phyloP scores from a whole-genome alignment of 352 stramenopile genomes.

The Phytophthora cajani region DNA sequence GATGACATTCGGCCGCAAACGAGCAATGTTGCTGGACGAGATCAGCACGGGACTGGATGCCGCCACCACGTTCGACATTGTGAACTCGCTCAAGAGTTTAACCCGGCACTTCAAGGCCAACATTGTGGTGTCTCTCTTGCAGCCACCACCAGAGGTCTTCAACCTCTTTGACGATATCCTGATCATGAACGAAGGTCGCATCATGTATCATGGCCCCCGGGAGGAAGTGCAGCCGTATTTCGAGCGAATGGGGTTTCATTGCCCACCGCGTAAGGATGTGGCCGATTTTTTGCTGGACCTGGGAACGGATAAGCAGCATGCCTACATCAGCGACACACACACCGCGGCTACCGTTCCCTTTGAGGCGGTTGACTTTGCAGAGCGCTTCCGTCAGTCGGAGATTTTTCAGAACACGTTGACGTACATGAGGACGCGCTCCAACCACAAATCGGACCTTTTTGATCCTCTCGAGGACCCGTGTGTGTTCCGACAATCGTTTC shows the following conservation, averaged over 20 bases:
- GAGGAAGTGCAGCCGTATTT: conserved; percentile 55
- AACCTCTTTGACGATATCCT: conserved; percentile 95
- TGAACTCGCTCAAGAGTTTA: conserved; percentile 52
- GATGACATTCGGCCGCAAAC: conserved; percentile 84
- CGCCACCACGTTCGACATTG: conserved; percentile 68
- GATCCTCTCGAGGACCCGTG: conserved; percentile 29
- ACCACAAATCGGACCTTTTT: conserved; percentile 17
- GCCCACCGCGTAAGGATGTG: conserved; percentile 54
- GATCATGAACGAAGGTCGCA: conserved; percentile 88
- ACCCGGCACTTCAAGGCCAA: conserved; percentile 58
- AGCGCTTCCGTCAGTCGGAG: conserved; percentile 53
- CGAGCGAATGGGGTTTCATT: conserved; percentile 50
- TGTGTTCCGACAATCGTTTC: conserved; percentile 61
- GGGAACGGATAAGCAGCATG: conserved; percentile 57
- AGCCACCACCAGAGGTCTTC: conserved; percentile 94
- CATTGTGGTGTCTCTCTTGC: conserved; percentile 81
- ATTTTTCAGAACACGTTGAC: conserved; percentile 58
- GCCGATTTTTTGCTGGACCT: conserved; percentile 66
- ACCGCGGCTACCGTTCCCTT: conserved; percentile 26
- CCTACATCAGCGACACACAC: conserved; percentile 34
- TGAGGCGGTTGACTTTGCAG: conserved; percentile 51
- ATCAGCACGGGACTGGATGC: conserved; percentile 71
- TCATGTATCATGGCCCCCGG: conserved; percentile 81
- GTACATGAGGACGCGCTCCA: conserved; percentile 40
- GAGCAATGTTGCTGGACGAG: conserved; percentile 81